Percentiles rank a stretch among this genome's conserved stretches.
Evolutionary conservation across 371 early-diverging fungal genomes (phyloP).

Genomic region (Mucor velutinosus): DNA sequence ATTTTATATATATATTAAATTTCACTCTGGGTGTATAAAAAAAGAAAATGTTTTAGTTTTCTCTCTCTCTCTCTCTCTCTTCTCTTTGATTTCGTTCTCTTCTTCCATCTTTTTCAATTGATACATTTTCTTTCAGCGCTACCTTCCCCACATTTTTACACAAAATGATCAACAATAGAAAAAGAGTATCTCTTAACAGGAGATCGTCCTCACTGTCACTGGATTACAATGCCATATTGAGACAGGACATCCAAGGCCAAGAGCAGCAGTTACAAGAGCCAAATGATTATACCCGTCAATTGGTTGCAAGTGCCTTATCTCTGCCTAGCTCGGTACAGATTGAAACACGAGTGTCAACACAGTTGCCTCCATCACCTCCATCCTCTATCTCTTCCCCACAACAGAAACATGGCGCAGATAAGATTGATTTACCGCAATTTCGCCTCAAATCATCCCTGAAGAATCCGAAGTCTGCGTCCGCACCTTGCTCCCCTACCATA

Average conservation of each 20-base stretch:
- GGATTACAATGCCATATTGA: constrained; percentile 16
- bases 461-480: constrained; percentile 27
- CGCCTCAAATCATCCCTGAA: constrained; percentile 25
- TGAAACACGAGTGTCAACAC: not conserved
- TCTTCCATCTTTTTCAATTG: not conserved
- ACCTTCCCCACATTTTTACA: not conserved
- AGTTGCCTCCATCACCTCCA: not conserved
- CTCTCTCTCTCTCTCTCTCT: not conserved
- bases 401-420: constrained; percentile 1
- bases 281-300: constrained; percentile 19
- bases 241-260: not conserved
- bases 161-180: constrained; percentile 7
- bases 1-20: not conserved
- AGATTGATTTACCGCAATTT: constrained; percentile 3
- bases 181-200: constrained; percentile 27
- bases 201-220: constrained; percentile 14
- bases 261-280: not conserved
- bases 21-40: not conserved
- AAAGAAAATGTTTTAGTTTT: not conserved
- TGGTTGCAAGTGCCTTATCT: constrained; percentile 17
- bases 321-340: constrained; percentile 8
- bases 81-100: not conserved
- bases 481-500: constrained; percentile 24
- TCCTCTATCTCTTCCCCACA: not conserved
- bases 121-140: not conserved